phyloP scores from a whole-genome alignment of 108 stramenopile genomes.

The Nitzschia palea region DNA sequence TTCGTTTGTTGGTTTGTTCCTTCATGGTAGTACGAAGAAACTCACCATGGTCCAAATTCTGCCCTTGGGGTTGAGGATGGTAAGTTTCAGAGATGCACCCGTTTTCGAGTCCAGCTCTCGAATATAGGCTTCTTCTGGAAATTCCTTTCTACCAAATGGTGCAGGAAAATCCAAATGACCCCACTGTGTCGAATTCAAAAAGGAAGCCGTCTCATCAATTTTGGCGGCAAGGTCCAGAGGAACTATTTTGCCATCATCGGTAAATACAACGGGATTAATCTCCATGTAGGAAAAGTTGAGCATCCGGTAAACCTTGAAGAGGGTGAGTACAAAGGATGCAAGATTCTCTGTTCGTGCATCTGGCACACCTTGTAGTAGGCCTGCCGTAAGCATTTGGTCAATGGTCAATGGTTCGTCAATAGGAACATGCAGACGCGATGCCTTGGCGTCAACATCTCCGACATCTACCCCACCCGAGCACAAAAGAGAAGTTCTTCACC shows the following conservation, averaged over 20 bases:
- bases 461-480: conserved; percentile 89
- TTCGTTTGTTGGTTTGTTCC: too few species aligned
- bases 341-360: conserved; percentile 44
- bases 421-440: conserved; percentile 50
- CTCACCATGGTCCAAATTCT: conserved; percentile 90
- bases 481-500: conserved; percentile 86
- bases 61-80: conserved; percentile 83
- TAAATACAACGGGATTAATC: conserved; percentile 85
- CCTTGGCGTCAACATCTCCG: conserved; percentile 91
- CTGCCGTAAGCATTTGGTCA: conserved; percentile 19
- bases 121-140: conserved; percentile 88
- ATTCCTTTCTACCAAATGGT: conserved; percentile 81
- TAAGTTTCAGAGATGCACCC: conserved; percentile 90
- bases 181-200: conserved; percentile 75
- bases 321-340: conserved; percentile 62
- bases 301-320: conserved; percentile 74
- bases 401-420: conserved; percentile 37
- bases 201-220: conserved; percentile 89
- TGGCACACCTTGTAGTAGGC: conserved; percentile 61
- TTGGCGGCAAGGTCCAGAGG: conserved; percentile 89
- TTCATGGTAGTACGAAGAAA: too few species aligned
- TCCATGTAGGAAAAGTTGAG: conserved; percentile 90
- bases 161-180: conserved; percentile 83
- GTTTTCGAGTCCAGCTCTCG: conserved; percentile 83
- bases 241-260: conserved; percentile 50